These are phyloP conservation scores for Alternaria sp. DNA, from an alignment of 2,329 filamentous ascomycete genomes.

Conservation along the genomic window DNA sequence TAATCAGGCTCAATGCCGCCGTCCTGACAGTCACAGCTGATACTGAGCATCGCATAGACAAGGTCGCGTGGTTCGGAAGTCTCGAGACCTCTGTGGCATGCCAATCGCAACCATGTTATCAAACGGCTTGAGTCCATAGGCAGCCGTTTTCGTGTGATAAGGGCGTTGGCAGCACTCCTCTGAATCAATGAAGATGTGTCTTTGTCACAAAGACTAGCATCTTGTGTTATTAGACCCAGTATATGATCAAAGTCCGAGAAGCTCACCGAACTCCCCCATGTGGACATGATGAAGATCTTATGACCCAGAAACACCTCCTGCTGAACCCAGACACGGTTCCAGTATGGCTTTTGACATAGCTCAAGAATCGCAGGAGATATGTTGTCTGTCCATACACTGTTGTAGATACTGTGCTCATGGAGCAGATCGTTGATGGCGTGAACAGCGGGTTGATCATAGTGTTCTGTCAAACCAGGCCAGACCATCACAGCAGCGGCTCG, in stretches of 20 bases:
- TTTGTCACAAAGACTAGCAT: accelerated
- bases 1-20: not conserved
- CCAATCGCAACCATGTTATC: not conserved
- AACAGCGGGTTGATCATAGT: too few species aligned
- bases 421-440: too few species aligned
- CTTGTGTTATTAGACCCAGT: not conserved
- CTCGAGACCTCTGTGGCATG: not conserved
- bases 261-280: too few species aligned
- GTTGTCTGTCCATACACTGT: too few species aligned
- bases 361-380: not conserved
- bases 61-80: not conserved
- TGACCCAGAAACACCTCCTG: not conserved
- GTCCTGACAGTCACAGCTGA: not conserved
- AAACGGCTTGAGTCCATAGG: not conserved
- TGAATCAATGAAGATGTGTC: accelerated
- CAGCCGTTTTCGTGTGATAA: not conserved
- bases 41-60: not conserved
- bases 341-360: not conserved
- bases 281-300: not conserved
- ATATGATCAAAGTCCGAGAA: not conserved
- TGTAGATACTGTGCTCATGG: too few species aligned
- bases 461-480: too few species aligned
- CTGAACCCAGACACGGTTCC: not conserved
- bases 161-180: not conserved
- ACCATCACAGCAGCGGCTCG: too few species aligned